phyloP scores from a whole-genome alignment of 306 rosid species.

The Castanopsis chinensis region DNA sequence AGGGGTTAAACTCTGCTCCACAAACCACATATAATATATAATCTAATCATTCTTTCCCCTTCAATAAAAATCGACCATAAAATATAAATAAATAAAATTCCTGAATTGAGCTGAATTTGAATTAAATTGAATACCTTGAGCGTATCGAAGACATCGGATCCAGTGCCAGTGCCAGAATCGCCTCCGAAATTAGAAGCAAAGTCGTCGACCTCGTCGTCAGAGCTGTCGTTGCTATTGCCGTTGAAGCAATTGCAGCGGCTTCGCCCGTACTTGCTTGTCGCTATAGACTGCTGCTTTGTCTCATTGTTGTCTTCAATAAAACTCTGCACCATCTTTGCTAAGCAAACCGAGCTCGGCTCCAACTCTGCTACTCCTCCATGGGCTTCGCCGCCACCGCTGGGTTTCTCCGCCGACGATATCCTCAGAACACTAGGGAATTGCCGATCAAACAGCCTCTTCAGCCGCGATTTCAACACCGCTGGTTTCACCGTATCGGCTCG shows the following conservation, averaged over 20 bases:
- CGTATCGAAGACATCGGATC: constrained; percentile 64
- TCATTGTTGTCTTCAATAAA: constrained; percentile 82
- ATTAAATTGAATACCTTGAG: constrained; percentile 60
- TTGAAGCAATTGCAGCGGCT: constrained; percentile 95
- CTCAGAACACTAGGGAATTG: constrained; percentile 68
- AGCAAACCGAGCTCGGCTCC: constrained; percentile 80
- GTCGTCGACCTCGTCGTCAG: constrained; percentile 84
- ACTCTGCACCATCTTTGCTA: constrained; percentile 91
- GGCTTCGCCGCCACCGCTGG: constrained; percentile 43
- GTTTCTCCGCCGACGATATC: constrained; percentile 57
- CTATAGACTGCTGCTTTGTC: constrained; percentile 36
- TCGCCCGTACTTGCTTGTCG: constrained; percentile 53
- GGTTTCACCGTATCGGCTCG: constrained; percentile 68
- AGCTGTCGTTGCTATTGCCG: constrained; percentile 75
- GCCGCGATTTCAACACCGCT: constrained; percentile 65
- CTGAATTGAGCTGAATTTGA: background rate
- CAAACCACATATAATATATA: background rate
- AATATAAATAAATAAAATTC: background rate
- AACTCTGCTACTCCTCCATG: constrained; percentile 45
- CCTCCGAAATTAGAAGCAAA: constrained; percentile 49
- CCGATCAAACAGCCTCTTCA: constrained; percentile 82
- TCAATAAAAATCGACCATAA: too few relatives aligned
- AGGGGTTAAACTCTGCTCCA: constrained; percentile 58
- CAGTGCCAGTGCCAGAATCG: constrained; percentile 46
- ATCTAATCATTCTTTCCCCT: too few relatives aligned